A percentile compares a stretch with the other conserved stretches of the same genome.
Conservation (phyloP, 257 asterid species). For the Penstemon newberryi region DNA sequence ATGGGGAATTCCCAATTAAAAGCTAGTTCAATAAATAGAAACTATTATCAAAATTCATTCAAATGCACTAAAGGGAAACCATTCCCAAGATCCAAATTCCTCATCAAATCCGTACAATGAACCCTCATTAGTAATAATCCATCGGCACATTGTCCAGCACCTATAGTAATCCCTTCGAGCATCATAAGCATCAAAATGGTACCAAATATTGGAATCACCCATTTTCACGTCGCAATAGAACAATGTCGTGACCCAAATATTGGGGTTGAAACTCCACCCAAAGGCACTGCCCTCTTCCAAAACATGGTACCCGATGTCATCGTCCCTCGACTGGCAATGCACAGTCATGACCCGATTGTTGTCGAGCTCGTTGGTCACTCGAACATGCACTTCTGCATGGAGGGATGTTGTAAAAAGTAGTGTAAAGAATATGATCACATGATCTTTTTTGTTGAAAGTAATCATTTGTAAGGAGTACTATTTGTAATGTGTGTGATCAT, state of each 20-base stretch:
- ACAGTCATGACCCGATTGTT: constrained; percentile 24
- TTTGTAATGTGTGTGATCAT: neutral
- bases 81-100: constrained; percentile 33
- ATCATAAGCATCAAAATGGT: constrained; percentile 42
- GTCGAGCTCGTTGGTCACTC: constrained; percentile 34
- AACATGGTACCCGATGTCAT: constrained; percentile 41
- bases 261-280: constrained; percentile 38
- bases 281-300: constrained; percentile 22
- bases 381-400: constrained; percentile 31
- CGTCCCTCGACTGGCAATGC: constrained; percentile 46
- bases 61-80: constrained; percentile 20
- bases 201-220: constrained; percentile 27
- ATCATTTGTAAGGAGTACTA: constrained; percentile 15
- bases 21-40: too few relatives aligned
- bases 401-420: neutral
- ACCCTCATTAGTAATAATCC: constrained; percentile 37
- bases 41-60: neutral
- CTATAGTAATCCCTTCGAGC: constrained; percentile 30
- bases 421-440: neutral
- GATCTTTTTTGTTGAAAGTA: neutral
- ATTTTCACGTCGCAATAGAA: constrained; percentile 45
- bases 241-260: constrained; percentile 39
- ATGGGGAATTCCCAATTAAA: too few relatives aligned
- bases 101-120: constrained; percentile 39
- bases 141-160: constrained; percentile 38